Evolutionary conservation across 2,329 filamentous ascomycete species (phyloP).

Genomic region (Cercospora nicotianae): DNA sequence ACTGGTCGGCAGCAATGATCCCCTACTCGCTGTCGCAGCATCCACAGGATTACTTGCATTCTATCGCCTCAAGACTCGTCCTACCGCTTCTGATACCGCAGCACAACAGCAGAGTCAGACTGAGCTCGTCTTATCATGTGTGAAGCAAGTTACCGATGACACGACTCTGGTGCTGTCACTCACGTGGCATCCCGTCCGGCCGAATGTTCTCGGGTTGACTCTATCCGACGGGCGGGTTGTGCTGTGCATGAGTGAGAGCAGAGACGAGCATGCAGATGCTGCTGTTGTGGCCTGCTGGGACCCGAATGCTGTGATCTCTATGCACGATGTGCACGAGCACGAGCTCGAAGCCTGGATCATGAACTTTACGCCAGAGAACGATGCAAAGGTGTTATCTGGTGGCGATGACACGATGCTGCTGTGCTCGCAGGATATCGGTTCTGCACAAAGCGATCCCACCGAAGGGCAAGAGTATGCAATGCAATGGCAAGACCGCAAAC

Average conservation of each 20-base stretch:
- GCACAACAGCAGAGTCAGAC: conserved; percentile 28
- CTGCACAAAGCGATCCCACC: neutral
- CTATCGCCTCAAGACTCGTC: conserved; percentile 52
- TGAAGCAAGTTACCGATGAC: conserved; percentile 53
- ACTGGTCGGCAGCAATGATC: conserved; percentile 25
- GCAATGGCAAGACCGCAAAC: conserved; percentile 54
- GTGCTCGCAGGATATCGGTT: conserved; percentile 24
- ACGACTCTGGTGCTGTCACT: conserved; percentile 69
- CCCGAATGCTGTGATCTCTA: conserved; percentile 42
- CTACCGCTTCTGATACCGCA: neutral
- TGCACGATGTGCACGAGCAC: conserved; percentile 41
- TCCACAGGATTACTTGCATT: conserved; percentile 72
- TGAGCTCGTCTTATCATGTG: conserved; percentile 36
- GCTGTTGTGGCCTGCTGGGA: conserved; percentile 21
- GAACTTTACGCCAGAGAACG: conserved; percentile 50
- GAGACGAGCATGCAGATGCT: neutral
- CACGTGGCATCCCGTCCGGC: conserved; percentile 64
- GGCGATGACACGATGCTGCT: conserved; percentile 72
- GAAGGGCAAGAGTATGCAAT: neutral
- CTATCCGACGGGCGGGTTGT: conserved; percentile 66
- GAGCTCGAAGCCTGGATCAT: conserved; percentile 73
- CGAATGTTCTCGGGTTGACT: conserved; percentile 64
- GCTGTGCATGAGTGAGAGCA: conserved; percentile 30
- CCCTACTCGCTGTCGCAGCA: conserved; percentile 69
- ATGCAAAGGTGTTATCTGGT: conserved; percentile 58